Evolutionary conservation across 2,329 filamentous ascomycete species (phyloP).

Genomic region (Verticillium nubilum): DNA sequence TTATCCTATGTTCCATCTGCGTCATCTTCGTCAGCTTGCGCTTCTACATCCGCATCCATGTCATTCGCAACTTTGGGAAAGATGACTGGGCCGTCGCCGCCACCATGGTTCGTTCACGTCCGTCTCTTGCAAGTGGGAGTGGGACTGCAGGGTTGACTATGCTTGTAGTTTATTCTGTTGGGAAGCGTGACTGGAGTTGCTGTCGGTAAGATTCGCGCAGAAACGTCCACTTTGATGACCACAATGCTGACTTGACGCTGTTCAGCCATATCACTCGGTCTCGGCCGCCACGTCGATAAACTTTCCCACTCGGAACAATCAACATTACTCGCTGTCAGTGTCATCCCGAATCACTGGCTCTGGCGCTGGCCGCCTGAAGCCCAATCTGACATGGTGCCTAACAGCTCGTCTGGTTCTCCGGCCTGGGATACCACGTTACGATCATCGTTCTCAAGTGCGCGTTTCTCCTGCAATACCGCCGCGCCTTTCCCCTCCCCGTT

Average conservation of each 20-base stretch:
- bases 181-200: neutral
- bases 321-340: neutral
- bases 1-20: neutral
- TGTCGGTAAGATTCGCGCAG: neutral
- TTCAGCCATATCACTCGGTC: neutral
- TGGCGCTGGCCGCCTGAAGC: neutral
- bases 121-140: too few species aligned
- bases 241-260: neutral
- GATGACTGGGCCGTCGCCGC: neutral
- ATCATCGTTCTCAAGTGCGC: slow-evolving; percentile 26
- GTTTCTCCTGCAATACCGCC: slow-evolving; percentile 30
- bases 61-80: neutral
- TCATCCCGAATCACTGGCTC: neutral
- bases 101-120: neutral
- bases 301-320: neutral
- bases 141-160: neutral
- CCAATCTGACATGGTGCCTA: neutral
- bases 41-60: neutral
- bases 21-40: neutral
- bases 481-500: slow-evolving; percentile 17
- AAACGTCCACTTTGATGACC: neutral
- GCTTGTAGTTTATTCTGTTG: neutral
- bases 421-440: slow-evolving; percentile 18
- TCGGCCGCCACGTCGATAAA: neutral
- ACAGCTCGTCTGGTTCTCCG: neutral